These are phyloP conservation scores for Triticum timopheevii DNA, from an alignment of 176 grass and related monocot genomes.

Conservation along the genomic window DNA sequence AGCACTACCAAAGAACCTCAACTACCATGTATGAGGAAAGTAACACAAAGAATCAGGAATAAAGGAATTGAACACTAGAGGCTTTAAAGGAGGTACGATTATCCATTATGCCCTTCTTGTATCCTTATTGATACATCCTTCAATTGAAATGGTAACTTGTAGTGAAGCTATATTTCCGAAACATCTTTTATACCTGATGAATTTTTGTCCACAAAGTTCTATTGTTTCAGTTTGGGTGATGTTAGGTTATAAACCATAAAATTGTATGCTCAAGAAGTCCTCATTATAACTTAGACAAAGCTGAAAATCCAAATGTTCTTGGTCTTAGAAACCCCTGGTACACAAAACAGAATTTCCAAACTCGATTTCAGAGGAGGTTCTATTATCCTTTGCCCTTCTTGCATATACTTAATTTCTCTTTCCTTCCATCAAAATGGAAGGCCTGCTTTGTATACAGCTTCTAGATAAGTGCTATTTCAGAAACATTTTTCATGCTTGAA, in stretches of 20 bases:
- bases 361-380: not conserved
- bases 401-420: not conserved
- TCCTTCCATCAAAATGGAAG: not conserved
- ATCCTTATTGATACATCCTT: not conserved
- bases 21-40: not conserved
- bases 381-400: not conserved
- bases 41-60: not conserved
- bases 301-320: not conserved
- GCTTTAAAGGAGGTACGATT: not conserved
- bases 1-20: not conserved
- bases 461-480: not conserved
- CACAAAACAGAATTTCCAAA: not conserved
- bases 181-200: not conserved
- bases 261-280: not conserved
- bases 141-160: not conserved
- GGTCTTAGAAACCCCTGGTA: not conserved
- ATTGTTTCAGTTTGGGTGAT: not conserved
- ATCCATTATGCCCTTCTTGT: not conserved
- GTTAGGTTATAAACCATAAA: not conserved
- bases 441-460: not conserved
- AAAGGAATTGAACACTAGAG: not conserved
- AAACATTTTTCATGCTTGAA: not conserved
- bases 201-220: not conserved
- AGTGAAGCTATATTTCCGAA: constrained; percentile 1
- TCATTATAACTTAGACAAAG: not conserved